Evolutionary conservation across 179 eudicot species (phyloP).

Genomic region (Monotropa hypopitys): DNA sequence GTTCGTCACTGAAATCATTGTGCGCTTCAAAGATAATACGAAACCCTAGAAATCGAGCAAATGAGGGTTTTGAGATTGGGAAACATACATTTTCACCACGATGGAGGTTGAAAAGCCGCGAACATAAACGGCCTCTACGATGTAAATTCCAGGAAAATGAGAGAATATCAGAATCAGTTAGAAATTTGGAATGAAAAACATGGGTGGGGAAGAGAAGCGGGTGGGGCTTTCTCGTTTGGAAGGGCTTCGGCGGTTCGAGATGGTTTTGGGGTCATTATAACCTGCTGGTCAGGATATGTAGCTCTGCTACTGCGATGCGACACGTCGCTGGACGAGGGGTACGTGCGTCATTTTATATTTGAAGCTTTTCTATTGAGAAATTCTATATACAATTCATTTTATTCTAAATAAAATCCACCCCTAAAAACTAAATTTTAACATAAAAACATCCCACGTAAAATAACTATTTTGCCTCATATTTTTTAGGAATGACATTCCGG

Average conservation of each 20-base stretch:
- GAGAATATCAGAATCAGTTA: background rate
- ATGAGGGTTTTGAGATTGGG: background rate
- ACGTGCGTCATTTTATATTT: background rate
- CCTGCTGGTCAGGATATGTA: background rate
- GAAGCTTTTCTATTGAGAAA: no score
- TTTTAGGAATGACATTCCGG: no score
- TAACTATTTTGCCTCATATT: no score
- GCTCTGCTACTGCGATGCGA: background rate
- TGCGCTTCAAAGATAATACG: background rate
- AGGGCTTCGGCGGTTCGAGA: background rate
- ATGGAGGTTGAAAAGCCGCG: background rate
- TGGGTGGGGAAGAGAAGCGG: background rate
- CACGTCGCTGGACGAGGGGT: background rate
- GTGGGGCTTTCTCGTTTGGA: no score
- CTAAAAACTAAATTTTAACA: no score
- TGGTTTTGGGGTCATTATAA: background rate
- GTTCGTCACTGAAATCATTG: constrained; percentile 25
- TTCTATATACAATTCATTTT: no score
- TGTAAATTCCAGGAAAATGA: background rate
- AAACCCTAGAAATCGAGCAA: constrained; percentile 3
- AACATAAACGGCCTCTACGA: background rate
- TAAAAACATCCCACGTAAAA: background rate
- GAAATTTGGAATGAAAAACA: background rate
- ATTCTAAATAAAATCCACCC: no score
- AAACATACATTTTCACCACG: background rate